Base-by-base conservation (phyloP, 1,139 yeast species). In the Pichia sp. region DNA sequence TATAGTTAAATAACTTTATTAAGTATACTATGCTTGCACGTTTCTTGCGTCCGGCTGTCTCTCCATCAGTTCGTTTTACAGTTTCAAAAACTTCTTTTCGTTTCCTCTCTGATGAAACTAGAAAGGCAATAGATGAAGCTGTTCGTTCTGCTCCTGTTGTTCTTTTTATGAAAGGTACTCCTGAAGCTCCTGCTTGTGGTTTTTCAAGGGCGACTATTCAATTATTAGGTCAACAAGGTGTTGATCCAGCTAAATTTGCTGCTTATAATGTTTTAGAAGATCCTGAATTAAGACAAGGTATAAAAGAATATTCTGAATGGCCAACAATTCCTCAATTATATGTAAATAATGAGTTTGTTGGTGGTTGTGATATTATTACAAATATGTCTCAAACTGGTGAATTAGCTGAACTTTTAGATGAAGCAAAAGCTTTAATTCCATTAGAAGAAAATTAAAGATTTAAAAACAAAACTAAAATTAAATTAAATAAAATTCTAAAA, bases 171-270 rank as follows among this genome's bases (percentile, higher is more conserved):
- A 87, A 87, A 65, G 96, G 96, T 9, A 94, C 98, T 1, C 99
- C 99, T 1, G 97, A 90, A 62, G 88, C 86, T 51, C 99, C 99
- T 33, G 95, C 89, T 62, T 94, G 99, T 73, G 98, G 99, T 1
- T 94, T 94, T 64, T 89, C 97, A 6, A 79, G 96, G 63, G 95
- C 96, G 46, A 87, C 97, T 25, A 90, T 94, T 58, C 94, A 88
- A 65, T 78, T 89, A 44, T 76, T 94, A 55, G 97, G 98, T 26
- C 94, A 89, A 66, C 95, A 90, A 66, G 98, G 98, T 50, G 97
- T 94, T 34, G 97, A 94, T 67, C 98, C 98, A 5, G 78, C 73
- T 43, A 90, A 92, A 67, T 90, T 94, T 69, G 97, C 97, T 43
- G 98, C 98, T 36, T 94, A 86, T 70, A 92, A 94, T 62, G 98